Conservation (phyloP, 257 asterid genomes). For the Solanum pinnatisectum region DNA sequence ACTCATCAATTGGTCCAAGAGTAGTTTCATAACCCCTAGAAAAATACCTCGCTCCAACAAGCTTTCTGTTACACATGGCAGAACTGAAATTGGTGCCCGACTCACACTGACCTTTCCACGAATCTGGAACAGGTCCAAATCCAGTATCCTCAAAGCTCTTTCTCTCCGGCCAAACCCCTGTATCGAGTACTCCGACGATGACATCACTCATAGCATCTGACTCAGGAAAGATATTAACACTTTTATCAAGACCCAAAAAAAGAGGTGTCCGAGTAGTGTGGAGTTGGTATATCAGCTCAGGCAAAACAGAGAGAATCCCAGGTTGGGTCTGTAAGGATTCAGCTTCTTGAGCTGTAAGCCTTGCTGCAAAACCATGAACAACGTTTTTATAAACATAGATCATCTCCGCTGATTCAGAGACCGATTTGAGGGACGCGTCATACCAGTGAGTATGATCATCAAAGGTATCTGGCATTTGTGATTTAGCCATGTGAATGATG, state of each 20-base stretch:
- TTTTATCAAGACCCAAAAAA: slow-evolving; percentile 65
- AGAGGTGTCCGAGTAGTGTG: slow-evolving; percentile 88
- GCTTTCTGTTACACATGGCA: slow-evolving; percentile 47
- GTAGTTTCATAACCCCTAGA: slow-evolving; percentile 69
- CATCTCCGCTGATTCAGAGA: slow-evolving; percentile 62
- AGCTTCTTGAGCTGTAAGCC: slow-evolving; percentile 51
- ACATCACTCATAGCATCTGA: slow-evolving; percentile 49
- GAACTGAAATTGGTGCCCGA: slow-evolving; percentile 54
- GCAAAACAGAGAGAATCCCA: slow-evolving; percentile 54
- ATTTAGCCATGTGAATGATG: slow-evolving; percentile 77
- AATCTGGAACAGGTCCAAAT: slow-evolving; percentile 50
- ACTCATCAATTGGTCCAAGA: slow-evolving; percentile 52
- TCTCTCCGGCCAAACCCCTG: slow-evolving; percentile 95
- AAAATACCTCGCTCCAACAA: slow-evolving; percentile 75
- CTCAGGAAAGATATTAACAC: slow-evolving; percentile 45
- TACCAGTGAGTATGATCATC: slow-evolving; percentile 57
- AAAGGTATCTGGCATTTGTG: slow-evolving; percentile 59
- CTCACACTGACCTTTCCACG: slow-evolving; percentile 79
- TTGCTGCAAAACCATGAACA: slow-evolving; percentile 62
- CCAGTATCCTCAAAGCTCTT: slow-evolving; percentile 73
- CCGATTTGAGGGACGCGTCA: slow-evolving; percentile 64
- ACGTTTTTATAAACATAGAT: slow-evolving; percentile 56
- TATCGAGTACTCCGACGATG: slow-evolving; percentile 67
- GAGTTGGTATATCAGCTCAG: slow-evolving; percentile 57
- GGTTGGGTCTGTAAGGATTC: slow-evolving; percentile 33